Base-by-base conservation (phyloP, 176 grass and related monocot species). In the Poa pratensis region DNA sequence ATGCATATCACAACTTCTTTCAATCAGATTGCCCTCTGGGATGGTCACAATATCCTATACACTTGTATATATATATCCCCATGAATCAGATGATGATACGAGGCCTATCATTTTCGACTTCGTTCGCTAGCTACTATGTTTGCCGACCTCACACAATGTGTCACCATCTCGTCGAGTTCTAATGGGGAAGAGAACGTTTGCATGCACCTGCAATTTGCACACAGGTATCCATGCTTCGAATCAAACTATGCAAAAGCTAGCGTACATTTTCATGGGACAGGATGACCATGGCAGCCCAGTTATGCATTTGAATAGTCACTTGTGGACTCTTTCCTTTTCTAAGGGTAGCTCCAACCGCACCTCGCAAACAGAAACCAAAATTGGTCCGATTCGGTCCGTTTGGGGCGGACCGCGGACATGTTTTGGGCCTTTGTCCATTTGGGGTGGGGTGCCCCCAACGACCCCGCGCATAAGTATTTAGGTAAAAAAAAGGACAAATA, bases 141-240 rank as follows among this genome's bases (percentile, higher is more conserved):
- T 87, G 84, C 84, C 88, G 88, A 78, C 88, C 84, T 79, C 4
- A 2, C 80, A 50, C 15, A 90, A n/a, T 28, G 9, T 14, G 81
- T 84, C 81, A 3, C 57, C 24, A 16, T 88, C 81, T 72, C 2
- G n/a, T 5, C 58, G 51, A 3, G 53, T 69, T 69, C 63, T 51
- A 48, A 73, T 48, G 26, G 48, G 12, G 45, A 22, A 57, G 23
- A 23, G 5, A 2, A 60, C 39, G 70, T 50, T 19, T 76, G 14
- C 80, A 43, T 80, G 43, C 23, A 74, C 0, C 0, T 66, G 45
- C 26, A 65, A 30, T 74, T 74, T 73, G 69, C 3, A 1, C 57
- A 49, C n/a, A 65, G 40, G 39, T 28, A 63, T 26, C 20, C 19
- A 39, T 71, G 26, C 6, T 62, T 51, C 30, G 43, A 65, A 61